Conservation (phyloP, 371 early-diverging fungal species). For the Phascolomyces articulosus region DNA sequence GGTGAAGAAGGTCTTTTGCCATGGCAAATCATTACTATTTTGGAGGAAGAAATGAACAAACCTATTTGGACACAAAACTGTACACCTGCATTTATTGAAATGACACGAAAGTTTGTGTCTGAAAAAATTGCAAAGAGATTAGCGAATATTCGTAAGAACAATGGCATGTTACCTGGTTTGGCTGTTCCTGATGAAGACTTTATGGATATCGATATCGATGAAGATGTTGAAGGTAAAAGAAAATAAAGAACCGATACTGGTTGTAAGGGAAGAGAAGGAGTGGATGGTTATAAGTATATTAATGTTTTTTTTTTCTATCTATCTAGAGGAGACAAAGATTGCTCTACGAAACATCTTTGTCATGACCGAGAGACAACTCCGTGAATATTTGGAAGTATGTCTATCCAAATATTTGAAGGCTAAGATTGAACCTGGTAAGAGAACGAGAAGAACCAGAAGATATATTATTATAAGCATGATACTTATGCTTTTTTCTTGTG, state of each 20-base stretch:
- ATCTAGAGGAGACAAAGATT: conserved; percentile 47
- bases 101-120: conserved; percentile 55
- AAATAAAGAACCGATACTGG: neutral
- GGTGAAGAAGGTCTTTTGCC: conserved; percentile 61
- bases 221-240: conserved; percentile 39
- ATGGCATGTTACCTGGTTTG: conserved; percentile 57
- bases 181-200: conserved; percentile 65
- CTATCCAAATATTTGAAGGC: conserved; percentile 84
- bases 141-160: conserved; percentile 45
- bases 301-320: conserved; percentile 5
- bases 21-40: conserved; percentile 69
- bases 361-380: conserved; percentile 78
- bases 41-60: conserved; percentile 49
- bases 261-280: neutral
- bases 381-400: conserved; percentile 79
- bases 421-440: conserved; percentile 87
- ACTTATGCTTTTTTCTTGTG: no score
- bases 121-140: conserved; percentile 59
- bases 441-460: neutral
- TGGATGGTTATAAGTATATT: no score
- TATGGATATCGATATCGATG: conserved; percentile 67
- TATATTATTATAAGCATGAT: no score
- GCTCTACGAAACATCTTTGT: conserved; percentile 69
- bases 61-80: conserved; percentile 66
- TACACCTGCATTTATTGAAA: conserved; percentile 69